Conservation (phyloP, 1,139 yeast genomes). For the Scheffersomyces lignicola region DNA sequence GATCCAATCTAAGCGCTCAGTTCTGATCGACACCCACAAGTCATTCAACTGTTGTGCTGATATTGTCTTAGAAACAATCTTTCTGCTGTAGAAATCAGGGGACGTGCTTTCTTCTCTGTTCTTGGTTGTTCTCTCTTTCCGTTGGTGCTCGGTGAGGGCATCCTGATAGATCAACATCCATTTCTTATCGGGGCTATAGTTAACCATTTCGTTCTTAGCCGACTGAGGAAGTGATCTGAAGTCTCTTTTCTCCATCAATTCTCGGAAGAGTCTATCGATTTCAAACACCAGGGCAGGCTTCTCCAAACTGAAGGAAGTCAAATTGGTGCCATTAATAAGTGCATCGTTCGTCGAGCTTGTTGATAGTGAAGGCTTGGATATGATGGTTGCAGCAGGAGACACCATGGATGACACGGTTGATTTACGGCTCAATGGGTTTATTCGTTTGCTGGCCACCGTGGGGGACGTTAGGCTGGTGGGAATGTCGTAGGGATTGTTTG, state of each 20-base stretch:
- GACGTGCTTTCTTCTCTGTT: conserved; percentile 42
- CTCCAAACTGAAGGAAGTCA: conserved; percentile 35
- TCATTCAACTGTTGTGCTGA: conserved; percentile 74
- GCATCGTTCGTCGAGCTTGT: conserved; percentile 22
- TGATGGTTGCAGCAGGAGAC: conserved; percentile 25
- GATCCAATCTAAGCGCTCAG: conserved; percentile 93
- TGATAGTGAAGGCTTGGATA: conserved; percentile 32
- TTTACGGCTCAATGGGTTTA: conserved; percentile 12
- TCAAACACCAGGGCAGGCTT: conserved; percentile 61
- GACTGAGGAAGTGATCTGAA: conserved; percentile 75
- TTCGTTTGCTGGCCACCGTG: neutral
- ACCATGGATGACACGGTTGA: conserved; percentile 21
- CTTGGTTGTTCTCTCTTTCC: conserved; percentile 41
- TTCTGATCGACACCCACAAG: conserved; percentile 86
- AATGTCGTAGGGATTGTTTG: conserved; percentile 32
- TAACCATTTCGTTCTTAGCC: conserved; percentile 77
- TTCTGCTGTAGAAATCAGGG: conserved; percentile 79
- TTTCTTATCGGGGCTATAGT: conserved; percentile 75
- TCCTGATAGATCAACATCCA: conserved; percentile 94
- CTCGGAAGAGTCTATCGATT: conserved; percentile 65
- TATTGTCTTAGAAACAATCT: conserved; percentile 68
- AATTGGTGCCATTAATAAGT: conserved; percentile 13
- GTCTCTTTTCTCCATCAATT: conserved; percentile 79
- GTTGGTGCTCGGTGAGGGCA: conserved; percentile 70
- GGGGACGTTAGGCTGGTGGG: conserved; percentile 16